Evolutionary conservation across 257 asterid genomes (phyloP).

Genomic region (Solanum pinnatisectum): DNA sequence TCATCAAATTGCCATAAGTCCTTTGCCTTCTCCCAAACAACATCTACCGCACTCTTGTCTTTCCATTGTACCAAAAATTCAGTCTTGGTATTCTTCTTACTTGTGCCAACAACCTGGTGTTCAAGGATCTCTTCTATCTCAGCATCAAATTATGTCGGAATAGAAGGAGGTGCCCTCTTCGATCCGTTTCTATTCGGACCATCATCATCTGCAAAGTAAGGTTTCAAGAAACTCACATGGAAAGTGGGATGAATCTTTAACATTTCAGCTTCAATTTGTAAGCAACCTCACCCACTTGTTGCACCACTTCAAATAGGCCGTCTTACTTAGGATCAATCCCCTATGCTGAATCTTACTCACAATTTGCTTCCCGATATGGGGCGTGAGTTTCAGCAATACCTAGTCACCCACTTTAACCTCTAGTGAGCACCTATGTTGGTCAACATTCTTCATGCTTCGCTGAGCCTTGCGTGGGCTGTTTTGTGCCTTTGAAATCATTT

Average conservation of each 20-base stretch:
- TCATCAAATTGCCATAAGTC: neutral
- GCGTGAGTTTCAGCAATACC: neutral
- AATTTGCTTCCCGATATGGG: neutral
- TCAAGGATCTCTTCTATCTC: neutral
- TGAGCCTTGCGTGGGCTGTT: neutral
- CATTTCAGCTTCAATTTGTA: neutral
- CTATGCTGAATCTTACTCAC: neutral
- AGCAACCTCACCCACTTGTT: neutral
- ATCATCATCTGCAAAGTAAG: neutral
- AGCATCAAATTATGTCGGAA: neutral
- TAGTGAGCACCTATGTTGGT: too few species aligned
- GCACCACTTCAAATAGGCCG: neutral
- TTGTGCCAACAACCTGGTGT: neutral
- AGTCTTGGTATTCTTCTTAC: neutral
- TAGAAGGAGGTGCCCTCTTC: neutral
- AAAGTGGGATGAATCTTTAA: neutral
- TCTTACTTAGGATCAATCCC: neutral
- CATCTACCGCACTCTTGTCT: neutral
- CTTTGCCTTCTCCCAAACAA: neutral
- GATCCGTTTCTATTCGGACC: neutral
- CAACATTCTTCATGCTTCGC: neutral
- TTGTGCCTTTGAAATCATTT: neutral
- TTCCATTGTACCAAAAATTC: neutral
- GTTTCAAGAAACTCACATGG: neutral
- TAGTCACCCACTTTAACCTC: neutral